These are phyloP conservation scores for Trichothecium roseum DNA, from an alignment of 2,329 filamentous ascomycete genomes.

Conservation along the genomic window DNA sequence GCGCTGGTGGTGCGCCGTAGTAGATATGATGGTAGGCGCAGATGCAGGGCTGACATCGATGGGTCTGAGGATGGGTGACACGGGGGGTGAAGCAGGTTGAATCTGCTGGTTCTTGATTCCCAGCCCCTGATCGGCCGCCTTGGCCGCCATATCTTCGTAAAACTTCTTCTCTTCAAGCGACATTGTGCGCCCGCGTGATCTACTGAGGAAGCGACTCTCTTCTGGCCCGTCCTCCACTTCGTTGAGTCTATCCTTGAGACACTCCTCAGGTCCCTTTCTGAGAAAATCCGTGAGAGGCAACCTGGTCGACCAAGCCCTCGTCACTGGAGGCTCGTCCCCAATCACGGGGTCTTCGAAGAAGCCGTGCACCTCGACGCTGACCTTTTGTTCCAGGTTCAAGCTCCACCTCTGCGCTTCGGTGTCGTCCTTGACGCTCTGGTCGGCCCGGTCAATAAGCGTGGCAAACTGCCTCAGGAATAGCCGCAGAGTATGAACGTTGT, in stretches of 20 bases:
- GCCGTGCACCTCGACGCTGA: constrained; percentile 45
- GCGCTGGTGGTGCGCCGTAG: not conserved
- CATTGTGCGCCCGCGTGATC: constrained; percentile 15
- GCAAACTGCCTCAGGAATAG: constrained; percentile 25
- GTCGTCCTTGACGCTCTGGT: constrained; percentile 15
- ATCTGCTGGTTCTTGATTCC: constrained; percentile 18
- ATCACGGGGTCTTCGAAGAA: constrained; percentile 46
- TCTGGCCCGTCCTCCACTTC: constrained; percentile 22
- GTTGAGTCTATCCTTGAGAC: constrained; percentile 41
- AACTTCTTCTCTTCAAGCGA: constrained; percentile 8
- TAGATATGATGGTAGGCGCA: constrained; percentile 11
- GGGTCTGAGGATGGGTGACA: constrained; percentile 20
- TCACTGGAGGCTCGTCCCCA: constrained; percentile 18
- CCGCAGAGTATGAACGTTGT: constrained; percentile 37
- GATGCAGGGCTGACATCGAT: constrained; percentile 17
- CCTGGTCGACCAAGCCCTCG: constrained; percentile 41
- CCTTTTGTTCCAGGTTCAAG: constrained; percentile 38
- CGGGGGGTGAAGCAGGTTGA: constrained; percentile 10
- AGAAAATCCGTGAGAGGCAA: constrained; percentile 44
- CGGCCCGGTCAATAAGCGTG: constrained; percentile 20
- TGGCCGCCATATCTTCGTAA: constrained; percentile 1
- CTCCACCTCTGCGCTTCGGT: constrained; percentile 26
- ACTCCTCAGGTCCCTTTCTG: constrained; percentile 41
- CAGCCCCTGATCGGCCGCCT: constrained; percentile 17
- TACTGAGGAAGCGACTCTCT: constrained; percentile 16